Evolutionary conservation across 176 grass and related monocot genomes (phyloP).

Genomic region (Oryza punctata): DNA sequence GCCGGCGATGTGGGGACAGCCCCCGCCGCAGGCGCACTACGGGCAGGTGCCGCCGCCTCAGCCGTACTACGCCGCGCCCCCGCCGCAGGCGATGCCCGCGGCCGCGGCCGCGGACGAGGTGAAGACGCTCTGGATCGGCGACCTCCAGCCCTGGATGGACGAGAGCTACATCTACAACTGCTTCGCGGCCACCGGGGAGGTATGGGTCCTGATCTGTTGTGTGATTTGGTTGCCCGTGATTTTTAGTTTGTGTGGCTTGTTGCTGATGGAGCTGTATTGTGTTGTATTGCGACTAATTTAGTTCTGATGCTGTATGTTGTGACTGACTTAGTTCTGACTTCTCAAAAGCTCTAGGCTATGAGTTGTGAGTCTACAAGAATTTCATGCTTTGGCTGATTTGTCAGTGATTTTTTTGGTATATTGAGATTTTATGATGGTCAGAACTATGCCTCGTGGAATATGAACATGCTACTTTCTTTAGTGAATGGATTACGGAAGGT

Average conservation of each 20-base stretch:
- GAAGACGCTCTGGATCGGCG: constrained; percentile 93
- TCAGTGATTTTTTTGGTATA: background rate
- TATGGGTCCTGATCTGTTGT: constrained; percentile 32
- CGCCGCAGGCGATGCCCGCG: constrained; percentile 14
- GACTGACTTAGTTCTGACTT: background rate
- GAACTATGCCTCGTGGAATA: background rate
- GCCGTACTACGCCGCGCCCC: constrained; percentile 53
- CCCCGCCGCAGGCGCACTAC: constrained; percentile 54
- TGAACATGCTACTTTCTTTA: background rate
- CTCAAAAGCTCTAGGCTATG: background rate
- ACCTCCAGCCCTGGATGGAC: constrained; percentile 97
- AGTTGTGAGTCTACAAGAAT: background rate
- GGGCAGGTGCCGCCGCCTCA: constrained; percentile 51
- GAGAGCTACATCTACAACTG: constrained; percentile 80
- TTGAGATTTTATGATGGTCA: background rate
- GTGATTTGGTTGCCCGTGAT: background rate
- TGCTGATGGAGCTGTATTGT: too few relatives aligned
- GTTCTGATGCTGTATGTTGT: background rate
- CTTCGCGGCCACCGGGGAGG: constrained; percentile 78
- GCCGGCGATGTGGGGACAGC: constrained; percentile 84
- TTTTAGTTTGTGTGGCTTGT: background rate
- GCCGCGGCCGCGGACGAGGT: constrained; percentile 63
- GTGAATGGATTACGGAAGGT: background rate
- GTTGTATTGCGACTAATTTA: background rate
- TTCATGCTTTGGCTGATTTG: background rate